A percentile compares a stretch with the other conserved stretches of the same genome.
Evolutionary conservation across 148 eudicot genomes (phyloP).

Genomic region (Polygonum maritimum): DNA sequence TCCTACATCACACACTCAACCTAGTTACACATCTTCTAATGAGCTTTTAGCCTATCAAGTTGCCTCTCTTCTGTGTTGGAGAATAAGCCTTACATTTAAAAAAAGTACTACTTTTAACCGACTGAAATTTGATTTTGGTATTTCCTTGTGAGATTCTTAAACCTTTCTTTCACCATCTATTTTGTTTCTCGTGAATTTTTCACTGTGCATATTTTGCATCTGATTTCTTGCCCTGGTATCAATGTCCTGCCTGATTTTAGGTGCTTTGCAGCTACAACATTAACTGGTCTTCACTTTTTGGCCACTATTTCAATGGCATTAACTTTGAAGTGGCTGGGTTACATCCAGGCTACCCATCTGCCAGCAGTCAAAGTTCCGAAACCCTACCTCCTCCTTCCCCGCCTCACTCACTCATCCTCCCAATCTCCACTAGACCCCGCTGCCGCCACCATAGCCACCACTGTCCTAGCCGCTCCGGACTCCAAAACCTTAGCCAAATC

Average conservation of each 20-base stretch:
- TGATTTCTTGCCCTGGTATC: not conserved
- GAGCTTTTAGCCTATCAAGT: no score
- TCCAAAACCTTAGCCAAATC: conserved; percentile 31
- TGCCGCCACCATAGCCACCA: conserved; percentile 25
- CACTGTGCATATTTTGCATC: not conserved
- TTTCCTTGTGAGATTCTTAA: not conserved
- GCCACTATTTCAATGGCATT: conserved; percentile 28
- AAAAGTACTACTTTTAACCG: not conserved
- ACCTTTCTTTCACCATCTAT: not conserved
- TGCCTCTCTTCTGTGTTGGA: no score
- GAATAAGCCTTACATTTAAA: not conserved
- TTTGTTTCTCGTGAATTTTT: not conserved
- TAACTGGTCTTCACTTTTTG: conserved; percentile 28
- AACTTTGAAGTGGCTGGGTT: conserved; percentile 22
- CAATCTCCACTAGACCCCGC: not conserved
- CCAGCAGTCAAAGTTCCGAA: conserved; percentile 19
- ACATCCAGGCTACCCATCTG: conserved; percentile 26
- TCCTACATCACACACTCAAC: no score
- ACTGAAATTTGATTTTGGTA: not conserved
- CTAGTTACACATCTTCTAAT: no score
- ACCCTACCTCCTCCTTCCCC: not conserved
- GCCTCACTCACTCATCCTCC: not conserved
- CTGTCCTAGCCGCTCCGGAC: conserved; percentile 35
- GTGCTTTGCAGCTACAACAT: conserved; percentile 25
- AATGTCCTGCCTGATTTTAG: not conserved